These are phyloP conservation scores for Amphichorda felina DNA, from an alignment of 2,329 filamentous ascomycete species.

Conservation along the genomic window DNA sequence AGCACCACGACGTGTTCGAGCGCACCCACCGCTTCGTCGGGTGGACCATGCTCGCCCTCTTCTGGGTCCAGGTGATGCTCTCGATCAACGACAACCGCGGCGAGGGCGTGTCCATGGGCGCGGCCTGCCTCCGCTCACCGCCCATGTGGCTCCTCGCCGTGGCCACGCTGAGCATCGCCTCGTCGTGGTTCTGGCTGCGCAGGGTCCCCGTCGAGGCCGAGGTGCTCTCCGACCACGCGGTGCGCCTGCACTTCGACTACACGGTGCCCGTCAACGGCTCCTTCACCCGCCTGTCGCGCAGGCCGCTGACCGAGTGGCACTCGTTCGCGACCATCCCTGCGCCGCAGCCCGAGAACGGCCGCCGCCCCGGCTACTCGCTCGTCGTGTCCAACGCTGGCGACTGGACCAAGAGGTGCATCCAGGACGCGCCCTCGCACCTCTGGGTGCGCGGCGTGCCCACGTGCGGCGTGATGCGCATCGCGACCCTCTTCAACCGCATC, in stretches of 20 bases:
- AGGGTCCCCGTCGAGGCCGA: slow-evolving; percentile 55
- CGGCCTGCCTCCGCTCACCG: slow-evolving; percentile 23
- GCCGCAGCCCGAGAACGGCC: slow-evolving; percentile 19
- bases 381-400: slow-evolving; percentile 64
- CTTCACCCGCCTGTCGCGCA: slow-evolving; percentile 43
- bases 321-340: slow-evolving; percentile 64
- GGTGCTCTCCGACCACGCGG: slow-evolving; percentile 58
- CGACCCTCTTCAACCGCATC: slow-evolving; percentile 51
- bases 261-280: slow-evolving; percentile 37
- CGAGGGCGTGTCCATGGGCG: slow-evolving; percentile 20
- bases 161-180: slow-evolving; percentile 53
- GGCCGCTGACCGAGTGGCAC: slow-evolving; percentile 61
- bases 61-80: slow-evolving; percentile 52
- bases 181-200: slow-evolving; percentile 63
- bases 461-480: slow-evolving; percentile 55
- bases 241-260: slow-evolving; percentile 59
- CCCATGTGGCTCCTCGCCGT: slow-evolving; percentile 56
- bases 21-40: slow-evolving; percentile 59
- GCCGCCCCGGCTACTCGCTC: slow-evolving; percentile 39
- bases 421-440: slow-evolving; percentile 44
- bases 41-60: slow-evolving; percentile 54
- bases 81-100: slow-evolving; percentile 30
- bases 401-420: slow-evolving; percentile 57
- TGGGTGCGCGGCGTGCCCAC: slow-evolving; percentile 60
- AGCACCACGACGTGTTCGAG: slow-evolving; percentile 59